Conservation (phyloP, 305 asterid genomes). For the Plantago lanceolata region DNA sequence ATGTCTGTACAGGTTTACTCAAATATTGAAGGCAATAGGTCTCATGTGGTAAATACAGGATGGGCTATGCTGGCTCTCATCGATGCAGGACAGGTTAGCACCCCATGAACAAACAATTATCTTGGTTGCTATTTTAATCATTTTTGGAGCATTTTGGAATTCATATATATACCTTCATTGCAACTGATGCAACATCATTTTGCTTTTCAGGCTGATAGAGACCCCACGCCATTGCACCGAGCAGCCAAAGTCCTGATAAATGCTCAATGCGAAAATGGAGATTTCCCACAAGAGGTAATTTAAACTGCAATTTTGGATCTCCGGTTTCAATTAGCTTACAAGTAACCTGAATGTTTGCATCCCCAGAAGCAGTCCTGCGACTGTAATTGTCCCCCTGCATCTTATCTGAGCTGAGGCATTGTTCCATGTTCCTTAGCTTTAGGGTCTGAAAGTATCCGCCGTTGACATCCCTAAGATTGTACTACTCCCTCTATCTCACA, state of each 20-base stretch:
- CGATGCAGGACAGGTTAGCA: slow-evolving; percentile 80
- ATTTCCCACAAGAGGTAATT: slow-evolving; percentile 79
- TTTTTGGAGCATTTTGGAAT: background rate
- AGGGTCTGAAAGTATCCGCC: background rate
- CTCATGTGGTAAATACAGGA: slow-evolving; percentile 78
- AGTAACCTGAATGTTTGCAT: too few species aligned
- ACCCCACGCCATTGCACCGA: slow-evolving; percentile 69
- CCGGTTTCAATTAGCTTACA: background rate
- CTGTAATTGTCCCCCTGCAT: too few species aligned
- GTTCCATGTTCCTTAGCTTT: too few species aligned
- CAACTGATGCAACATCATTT: background rate
- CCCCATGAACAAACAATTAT: background rate
- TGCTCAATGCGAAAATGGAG: slow-evolving; percentile 80
- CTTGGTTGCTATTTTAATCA: background rate
- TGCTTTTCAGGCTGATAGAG: slow-evolving; percentile 64
- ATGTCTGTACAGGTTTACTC: slow-evolving; percentile 59
- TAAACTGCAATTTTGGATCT: slow-evolving; percentile 3
- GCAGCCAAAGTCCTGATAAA: slow-evolving; percentile 75
- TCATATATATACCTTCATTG: background rate
- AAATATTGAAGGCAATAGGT: slow-evolving; percentile 66
- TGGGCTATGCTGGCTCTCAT: slow-evolving; percentile 89
- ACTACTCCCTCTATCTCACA: too few species aligned
- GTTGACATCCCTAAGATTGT: too few species aligned
- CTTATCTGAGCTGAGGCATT: too few species aligned
- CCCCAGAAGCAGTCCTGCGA: too few species aligned